These are phyloP conservation scores for Artemisia argyi DNA, from an alignment of 129 eudicot species.

Conservation along the genomic window DNA sequence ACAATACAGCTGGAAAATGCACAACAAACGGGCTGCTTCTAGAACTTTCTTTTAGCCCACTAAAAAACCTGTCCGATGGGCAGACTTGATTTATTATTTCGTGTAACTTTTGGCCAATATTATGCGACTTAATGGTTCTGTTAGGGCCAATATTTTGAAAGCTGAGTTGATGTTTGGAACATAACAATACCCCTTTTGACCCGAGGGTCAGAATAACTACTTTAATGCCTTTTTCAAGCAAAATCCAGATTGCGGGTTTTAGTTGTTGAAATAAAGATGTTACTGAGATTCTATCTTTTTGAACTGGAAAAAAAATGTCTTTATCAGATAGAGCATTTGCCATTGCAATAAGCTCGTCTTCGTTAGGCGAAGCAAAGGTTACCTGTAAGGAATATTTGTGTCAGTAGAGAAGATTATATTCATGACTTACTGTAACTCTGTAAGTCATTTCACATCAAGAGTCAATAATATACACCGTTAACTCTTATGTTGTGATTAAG, in stretches of 20 bases:
- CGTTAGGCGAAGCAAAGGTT: constrained; percentile 86
- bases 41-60: constrained; percentile 34
- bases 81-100: constrained; percentile 47
- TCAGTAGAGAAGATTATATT: neutral
- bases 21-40: constrained; percentile 40
- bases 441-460: neutral
- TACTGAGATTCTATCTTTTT: constrained; percentile 25
- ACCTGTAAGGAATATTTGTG: constrained; percentile 42
- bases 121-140: constrained; percentile 22
- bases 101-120: constrained; percentile 42
- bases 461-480: neutral
- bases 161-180: constrained; percentile 44
- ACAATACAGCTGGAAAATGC: constrained; percentile 84
- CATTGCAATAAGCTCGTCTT: constrained; percentile 90
- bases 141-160: constrained; percentile 27
- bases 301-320: constrained; percentile 41
- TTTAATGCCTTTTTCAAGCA: constrained; percentile 75
- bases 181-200: constrained; percentile 71
- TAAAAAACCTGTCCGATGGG: constrained; percentile 47
- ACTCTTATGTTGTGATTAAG: neutral
- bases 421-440: neutral
- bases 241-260: constrained; percentile 68
- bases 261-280: constrained; percentile 56
- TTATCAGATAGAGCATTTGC: constrained; percentile 76
- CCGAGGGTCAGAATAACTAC: constrained; percentile 80